Percentiles rank a stretch among this genome's conserved stretches.
phyloP scores from a whole-genome alignment of 2,329 filamentous ascomycete species.

The Microdochium nivale region DNA sequence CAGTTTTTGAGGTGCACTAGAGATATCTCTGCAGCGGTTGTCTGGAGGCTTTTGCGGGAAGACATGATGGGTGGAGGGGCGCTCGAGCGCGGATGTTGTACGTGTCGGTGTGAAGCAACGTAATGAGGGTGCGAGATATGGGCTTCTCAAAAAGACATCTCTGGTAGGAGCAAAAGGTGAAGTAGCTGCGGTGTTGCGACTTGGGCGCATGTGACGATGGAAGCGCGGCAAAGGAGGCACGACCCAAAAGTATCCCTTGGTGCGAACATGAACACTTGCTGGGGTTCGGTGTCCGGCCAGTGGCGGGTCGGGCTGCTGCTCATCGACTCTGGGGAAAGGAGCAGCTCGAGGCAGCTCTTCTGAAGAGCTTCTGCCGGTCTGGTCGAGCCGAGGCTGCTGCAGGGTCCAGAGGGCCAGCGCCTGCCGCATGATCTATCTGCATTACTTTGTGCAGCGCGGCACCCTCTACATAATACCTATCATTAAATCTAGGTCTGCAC shows the following conservation, averaged over 20 bases:
- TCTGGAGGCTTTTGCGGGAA: conserved; percentile 45
- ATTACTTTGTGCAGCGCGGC: not conserved
- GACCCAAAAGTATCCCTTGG: not conserved
- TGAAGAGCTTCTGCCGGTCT: not conserved
- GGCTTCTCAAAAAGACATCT: too few relatives aligned
- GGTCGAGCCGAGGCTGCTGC: not conserved
- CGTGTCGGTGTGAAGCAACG: not conserved
- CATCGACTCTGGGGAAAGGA: not conserved
- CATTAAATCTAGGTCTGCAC: not conserved
- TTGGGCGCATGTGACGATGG: too few relatives aligned
- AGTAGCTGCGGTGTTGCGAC: too few relatives aligned
- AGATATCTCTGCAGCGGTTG: conserved; percentile 73
- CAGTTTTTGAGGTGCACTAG: conserved; percentile 88
- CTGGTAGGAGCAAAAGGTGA: too few relatives aligned
- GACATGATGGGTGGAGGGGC: conserved; percentile 22
- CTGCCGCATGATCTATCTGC: not conserved
- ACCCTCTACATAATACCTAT: not conserved
- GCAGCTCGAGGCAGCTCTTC: too few relatives aligned
- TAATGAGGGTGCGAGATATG: too few relatives aligned
- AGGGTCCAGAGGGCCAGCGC: too few relatives aligned
- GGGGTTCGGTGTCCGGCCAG: not conserved
- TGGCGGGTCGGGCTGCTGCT: not conserved
- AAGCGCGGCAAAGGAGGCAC: too few relatives aligned
- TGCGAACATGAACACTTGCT: not conserved
- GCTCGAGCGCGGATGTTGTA: too few relatives aligned